These are phyloP conservation scores for Sophora flavescens DNA, from an alignment of 306 rosid genomes.

Conservation along the genomic window DNA sequence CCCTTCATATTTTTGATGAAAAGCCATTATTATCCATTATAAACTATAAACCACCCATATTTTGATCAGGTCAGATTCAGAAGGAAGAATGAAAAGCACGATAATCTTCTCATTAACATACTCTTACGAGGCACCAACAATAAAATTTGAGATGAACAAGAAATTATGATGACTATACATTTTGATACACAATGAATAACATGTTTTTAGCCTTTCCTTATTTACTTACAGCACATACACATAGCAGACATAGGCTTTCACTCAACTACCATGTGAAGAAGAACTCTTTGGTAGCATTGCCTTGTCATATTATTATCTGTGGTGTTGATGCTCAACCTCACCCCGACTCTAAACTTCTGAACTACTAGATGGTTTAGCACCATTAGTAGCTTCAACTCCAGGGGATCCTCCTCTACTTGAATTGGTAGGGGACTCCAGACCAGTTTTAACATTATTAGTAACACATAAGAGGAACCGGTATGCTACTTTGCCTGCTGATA, in stretches of 20 bases:
- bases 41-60: not conserved
- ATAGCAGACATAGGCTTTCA: conserved; percentile 31
- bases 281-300: conserved; percentile 46
- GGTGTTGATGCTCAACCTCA: conserved; percentile 37
- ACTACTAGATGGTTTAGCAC: conserved; percentile 69
- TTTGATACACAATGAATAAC: conserved; percentile 47
- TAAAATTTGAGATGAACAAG: too few species aligned
- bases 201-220: conserved; percentile 38
- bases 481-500: conserved; percentile 82
- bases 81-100: not conserved
- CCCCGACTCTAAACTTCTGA: conserved; percentile 53
- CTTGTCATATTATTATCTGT: conserved; percentile 37
- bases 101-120: conserved; percentile 9
- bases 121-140: conserved; percentile 30
- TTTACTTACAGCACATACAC: conserved; percentile 28
- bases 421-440: conserved; percentile 55
- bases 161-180: too few species aligned
- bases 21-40: not conserved
- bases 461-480: conserved; percentile 68
- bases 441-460: conserved; percentile 53
- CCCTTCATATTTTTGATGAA: not conserved
- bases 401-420: conserved; percentile 57
- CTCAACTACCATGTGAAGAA: conserved; percentile 43
- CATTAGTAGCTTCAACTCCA: conserved; percentile 62
- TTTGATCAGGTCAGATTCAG: not conserved